These are phyloP conservation scores for Datura wrightii DNA, from an alignment of 257 asterid species.

Conservation along the genomic window DNA sequence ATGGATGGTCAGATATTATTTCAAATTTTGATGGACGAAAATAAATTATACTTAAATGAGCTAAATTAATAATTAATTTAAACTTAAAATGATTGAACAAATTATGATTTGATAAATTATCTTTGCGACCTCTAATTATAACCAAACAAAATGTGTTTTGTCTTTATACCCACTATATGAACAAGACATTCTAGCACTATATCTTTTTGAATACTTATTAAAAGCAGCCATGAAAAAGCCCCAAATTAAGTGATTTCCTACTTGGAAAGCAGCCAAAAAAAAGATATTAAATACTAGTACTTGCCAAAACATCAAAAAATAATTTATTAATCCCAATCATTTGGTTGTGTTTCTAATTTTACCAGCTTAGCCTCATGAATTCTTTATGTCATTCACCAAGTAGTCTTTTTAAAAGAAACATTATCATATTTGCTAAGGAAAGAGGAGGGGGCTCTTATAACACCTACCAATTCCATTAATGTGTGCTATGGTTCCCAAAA, in stretches of 20 bases:
- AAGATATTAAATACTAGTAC: not conserved
- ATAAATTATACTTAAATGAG: too few species aligned
- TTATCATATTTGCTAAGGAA: not conserved
- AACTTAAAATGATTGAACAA: too few species aligned
- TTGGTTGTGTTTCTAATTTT: constrained; percentile 5
- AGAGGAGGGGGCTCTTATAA: not conserved
- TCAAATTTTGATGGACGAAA: too few species aligned
- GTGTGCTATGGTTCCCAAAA: not conserved
- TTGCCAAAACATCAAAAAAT: not conserved
- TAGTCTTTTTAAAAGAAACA: not conserved
- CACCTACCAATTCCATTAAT: not conserved
- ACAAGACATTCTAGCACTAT: not conserved
- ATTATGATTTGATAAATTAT: too few species aligned
- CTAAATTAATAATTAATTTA: too few species aligned
- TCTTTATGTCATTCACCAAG: not conserved
- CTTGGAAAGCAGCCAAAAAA: constrained; percentile 40
- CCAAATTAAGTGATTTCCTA: constrained; percentile 40
- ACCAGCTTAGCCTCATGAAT: not conserved
- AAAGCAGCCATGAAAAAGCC: not conserved
- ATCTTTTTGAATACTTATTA: not conserved
- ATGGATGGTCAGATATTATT: constrained; percentile 23
- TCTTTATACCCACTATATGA: not conserved
- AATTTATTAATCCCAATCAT: not conserved
- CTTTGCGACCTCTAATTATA: not conserved
- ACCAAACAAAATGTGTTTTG: constrained; percentile 12